A percentile compares a stretch with the other conserved stretches of the same genome.
Conservation (phyloP, 2,329 filamentous ascomycete genomes). For the Pestalotiopsis sp. region DNA sequence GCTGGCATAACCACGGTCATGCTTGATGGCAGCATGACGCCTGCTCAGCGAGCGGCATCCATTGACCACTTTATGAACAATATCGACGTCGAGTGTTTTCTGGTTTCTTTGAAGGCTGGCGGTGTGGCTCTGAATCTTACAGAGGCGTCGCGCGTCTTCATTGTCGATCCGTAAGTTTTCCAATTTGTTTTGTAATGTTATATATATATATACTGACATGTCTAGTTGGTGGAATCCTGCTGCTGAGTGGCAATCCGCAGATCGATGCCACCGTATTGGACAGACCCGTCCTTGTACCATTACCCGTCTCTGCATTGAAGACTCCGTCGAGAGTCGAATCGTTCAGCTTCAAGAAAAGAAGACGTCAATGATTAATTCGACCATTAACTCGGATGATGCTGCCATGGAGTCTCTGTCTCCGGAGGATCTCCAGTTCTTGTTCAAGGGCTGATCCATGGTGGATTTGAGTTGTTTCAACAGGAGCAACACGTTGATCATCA, state of each 20-base stretch:
- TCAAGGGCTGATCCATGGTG: slow-evolving; percentile 63
- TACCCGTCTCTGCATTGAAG: slow-evolving; percentile 92
- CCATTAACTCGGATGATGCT: slow-evolving; percentile 89
- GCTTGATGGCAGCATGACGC: slow-evolving; percentile 97
- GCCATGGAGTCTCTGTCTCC: slow-evolving; percentile 90
- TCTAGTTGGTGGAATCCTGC: slow-evolving; percentile 97
- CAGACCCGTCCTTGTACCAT: slow-evolving; percentile 93
- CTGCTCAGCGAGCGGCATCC: slow-evolving; percentile 86
- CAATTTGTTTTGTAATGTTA: background rate
- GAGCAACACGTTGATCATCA: background rate
- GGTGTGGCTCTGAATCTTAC: slow-evolving; percentile 95
- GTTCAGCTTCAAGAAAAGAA: slow-evolving; percentile 98
- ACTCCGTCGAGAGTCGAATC: slow-evolving; percentile 95
- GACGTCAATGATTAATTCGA: slow-evolving; percentile 95
- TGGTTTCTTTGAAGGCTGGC: slow-evolving; percentile 94
- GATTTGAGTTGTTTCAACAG: background rate
- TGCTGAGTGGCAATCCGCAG: slow-evolving; percentile 98
- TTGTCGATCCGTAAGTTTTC: slow-evolving; percentile 83
- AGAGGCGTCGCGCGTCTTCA: slow-evolving; percentile 92
- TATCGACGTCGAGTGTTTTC: slow-evolving; percentile 89
- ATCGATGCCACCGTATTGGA: slow-evolving; percentile 91
- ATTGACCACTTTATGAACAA: slow-evolving; percentile 98
- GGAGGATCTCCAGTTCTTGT: slow-evolving; percentile 95
- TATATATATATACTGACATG: slow-evolving; percentile 8
- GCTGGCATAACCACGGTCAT: slow-evolving; percentile 99